Conservation (phyloP, 805 yeast species). For the Candida michaelii region DNA sequence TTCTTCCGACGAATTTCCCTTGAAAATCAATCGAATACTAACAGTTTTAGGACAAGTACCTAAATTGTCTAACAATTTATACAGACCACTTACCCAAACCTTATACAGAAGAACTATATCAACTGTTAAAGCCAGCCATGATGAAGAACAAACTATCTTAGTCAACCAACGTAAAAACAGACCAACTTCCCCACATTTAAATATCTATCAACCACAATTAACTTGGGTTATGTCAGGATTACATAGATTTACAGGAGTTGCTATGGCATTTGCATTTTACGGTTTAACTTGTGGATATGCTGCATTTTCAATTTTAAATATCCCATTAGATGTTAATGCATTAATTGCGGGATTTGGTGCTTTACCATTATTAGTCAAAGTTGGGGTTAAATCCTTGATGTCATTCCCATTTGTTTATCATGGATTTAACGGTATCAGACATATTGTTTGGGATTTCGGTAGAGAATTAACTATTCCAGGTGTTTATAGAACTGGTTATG, state of each 20-base stretch:
- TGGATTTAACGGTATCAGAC: conserved; percentile 84
- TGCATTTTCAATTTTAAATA: conserved; percentile 51
- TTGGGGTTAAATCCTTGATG: conserved; percentile 64
- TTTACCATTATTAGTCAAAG: conserved; percentile 63
- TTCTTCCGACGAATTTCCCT: not conserved
- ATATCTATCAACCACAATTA: conserved; percentile 88
- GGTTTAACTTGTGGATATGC: conserved; percentile 76
- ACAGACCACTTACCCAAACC: conserved; percentile 6
- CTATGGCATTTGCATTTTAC: conserved; percentile 76
- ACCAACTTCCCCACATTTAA: conserved; percentile 88
- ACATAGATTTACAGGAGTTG: conserved; percentile 88
- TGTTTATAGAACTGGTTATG: conserved; percentile 89
- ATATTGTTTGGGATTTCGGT: conserved; percentile 90
- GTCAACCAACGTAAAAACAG: conserved; percentile 81
- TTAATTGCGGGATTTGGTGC: conserved; percentile 57
- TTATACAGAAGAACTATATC: conserved; percentile 14
- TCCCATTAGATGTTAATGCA: conserved; percentile 59
- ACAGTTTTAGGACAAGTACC: conserved; percentile 5
- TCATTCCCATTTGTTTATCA: conserved; percentile 90
- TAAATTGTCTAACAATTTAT: conserved; percentile 4
- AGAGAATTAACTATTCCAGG: conserved; percentile 77
- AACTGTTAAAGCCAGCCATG: conserved; percentile 51
- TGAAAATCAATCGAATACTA: not conserved
- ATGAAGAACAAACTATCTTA: conserved; percentile 67
- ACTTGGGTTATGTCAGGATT: conserved; percentile 77